Evolutionary conservation across 164 flowering plant genomes (phyloP).

Genomic region (Stephania cephalantha): DNA sequence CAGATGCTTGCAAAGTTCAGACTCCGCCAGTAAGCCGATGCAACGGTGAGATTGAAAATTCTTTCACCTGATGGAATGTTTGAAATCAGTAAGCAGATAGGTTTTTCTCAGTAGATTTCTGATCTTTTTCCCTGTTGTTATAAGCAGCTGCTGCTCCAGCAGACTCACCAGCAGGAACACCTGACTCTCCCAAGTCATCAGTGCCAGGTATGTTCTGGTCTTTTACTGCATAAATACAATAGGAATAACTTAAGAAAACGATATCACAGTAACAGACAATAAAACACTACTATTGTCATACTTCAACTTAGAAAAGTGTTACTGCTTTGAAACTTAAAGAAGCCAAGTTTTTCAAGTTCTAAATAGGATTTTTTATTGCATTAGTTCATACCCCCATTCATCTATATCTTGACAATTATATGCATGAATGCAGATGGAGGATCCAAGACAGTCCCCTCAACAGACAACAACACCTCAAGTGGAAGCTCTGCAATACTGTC

Average conservation of each 20-base stretch:
- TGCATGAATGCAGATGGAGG: conserved; percentile 31
- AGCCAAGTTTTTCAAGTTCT: not conserved
- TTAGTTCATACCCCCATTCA: not conserved
- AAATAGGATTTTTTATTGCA: not conserved
- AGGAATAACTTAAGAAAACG: not conserved
- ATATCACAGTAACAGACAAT: not conserved
- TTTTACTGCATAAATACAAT: not conserved
- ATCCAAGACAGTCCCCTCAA: conserved; percentile 37
- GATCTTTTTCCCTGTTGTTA: not conserved
- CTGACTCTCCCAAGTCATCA: conserved; percentile 29
- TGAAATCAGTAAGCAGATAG: not conserved
- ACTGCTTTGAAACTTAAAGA: not conserved
- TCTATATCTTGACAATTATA: not conserved
- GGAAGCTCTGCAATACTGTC: conserved; percentile 38
- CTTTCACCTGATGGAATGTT: not conserved
- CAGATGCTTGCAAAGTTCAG: conserved; percentile 64
- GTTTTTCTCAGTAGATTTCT: not conserved
- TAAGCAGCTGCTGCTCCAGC: conserved; percentile 46
- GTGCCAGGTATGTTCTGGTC: conserved; percentile 31
- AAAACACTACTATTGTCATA: not conserved
- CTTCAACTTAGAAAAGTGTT: not conserved
- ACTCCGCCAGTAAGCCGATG: conserved; percentile 62
- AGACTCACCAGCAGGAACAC: conserved; percentile 34
- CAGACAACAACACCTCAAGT: conserved; percentile 32
- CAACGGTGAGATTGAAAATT: conserved; percentile 33